Base-by-base conservation (phyloP, 2,329 filamentous ascomycete species). In the Cladophialophora exuberans region DNA sequence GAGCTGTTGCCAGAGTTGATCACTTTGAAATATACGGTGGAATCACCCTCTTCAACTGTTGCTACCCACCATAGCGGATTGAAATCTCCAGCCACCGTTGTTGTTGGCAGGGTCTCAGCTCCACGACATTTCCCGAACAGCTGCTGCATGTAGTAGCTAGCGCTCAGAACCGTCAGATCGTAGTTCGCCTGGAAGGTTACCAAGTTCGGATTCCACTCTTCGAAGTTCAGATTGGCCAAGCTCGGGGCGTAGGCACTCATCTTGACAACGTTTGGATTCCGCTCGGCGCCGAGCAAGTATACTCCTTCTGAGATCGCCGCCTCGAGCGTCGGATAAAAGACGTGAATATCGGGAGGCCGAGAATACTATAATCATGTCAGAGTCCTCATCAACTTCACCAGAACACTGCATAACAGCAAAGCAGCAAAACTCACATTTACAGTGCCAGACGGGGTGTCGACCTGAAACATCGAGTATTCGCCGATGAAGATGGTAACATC, bases 281-380 rank as follows among this genome's bases (percentile, higher is more conserved):
- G 77, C 74, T 88, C 85, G 25, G 82, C 81, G 15, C 84, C 82
- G 58, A 88, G 76, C 13, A 87, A 73, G 52, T 80, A 84, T n/a
- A 88, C 76, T 20, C 83, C 84, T 66, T 88, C 85, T 11, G 79
- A 79, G 2, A 88, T 81, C 6, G 80, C 75, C 22, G 83, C 84
- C 45, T 82, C 80, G 83, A 80, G 82, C 73, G 77, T 83, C 1
- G 76, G 80, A 60, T 75, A 82, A 30, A 71, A 67, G 62, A 73
- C 74, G 44, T 79, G 74, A 11, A 74, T 38, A 2, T 76, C 76
- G 1, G 68, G 61, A 73, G 77, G 81, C 57, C 72, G 71, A 13
- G 68, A 76, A 6, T 77, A 82, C n/a, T n/a, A n/a, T n/a, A n/a
- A n/a, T n/a, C n/a, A n/a, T n/a, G n/a, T n/a, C n/a, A n/a, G n/a